phyloP scores from a whole-genome alignment of 2,329 filamentous ascomycete genomes.

The Sphaerulina musiva region DNA sequence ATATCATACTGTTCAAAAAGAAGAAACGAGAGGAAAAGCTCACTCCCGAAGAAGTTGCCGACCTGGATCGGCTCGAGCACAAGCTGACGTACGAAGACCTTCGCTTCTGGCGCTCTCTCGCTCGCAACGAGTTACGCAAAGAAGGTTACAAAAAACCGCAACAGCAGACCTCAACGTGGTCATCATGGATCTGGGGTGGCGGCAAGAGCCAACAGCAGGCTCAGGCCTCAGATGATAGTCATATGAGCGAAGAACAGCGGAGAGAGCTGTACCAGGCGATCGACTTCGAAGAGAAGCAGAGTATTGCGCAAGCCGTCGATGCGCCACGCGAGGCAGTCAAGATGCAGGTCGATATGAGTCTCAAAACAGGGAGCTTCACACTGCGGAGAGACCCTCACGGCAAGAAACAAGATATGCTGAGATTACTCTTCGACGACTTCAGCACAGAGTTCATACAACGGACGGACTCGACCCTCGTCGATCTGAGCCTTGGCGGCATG shows the following conservation, averaged over 20 bases:
- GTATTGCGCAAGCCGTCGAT: slow-evolving; percentile 79
- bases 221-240: slow-evolving; percentile 66
- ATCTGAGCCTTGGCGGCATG: slow-evolving; percentile 84
- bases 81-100: slow-evolving; percentile 92
- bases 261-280: slow-evolving; percentile 97
- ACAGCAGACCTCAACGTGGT: slow-evolving; percentile 72
- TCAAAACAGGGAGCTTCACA: slow-evolving; percentile 95
- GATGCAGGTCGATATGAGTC: slow-evolving; percentile 81
- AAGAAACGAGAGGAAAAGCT: slow-evolving; percentile 65
- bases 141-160: slow-evolving; percentile 77
- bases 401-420: slow-evolving; percentile 73
- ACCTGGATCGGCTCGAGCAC: slow-evolving; percentile 70
- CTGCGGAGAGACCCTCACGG: slow-evolving; percentile 77
- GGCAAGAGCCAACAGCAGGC: slow-evolving; percentile 44
- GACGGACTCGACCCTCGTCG: slow-evolving; percentile 81
- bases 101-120: slow-evolving; percentile 92
- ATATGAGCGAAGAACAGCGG: slow-evolving; percentile 91
- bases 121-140: slow-evolving; percentile 88
- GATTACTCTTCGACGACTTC: slow-evolving; percentile 90
- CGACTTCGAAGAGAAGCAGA: slow-evolving; percentile 95
- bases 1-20: slow-evolving; percentile 95
- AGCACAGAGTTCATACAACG: slow-evolving; percentile 82
- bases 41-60: slow-evolving; percentile 61
- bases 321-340: slow-evolving; percentile 87
- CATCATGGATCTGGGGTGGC: slow-evolving; percentile 84